Conservation (phyloP, 106 monocot species). For the Dendrobium huoshanense region DNA sequence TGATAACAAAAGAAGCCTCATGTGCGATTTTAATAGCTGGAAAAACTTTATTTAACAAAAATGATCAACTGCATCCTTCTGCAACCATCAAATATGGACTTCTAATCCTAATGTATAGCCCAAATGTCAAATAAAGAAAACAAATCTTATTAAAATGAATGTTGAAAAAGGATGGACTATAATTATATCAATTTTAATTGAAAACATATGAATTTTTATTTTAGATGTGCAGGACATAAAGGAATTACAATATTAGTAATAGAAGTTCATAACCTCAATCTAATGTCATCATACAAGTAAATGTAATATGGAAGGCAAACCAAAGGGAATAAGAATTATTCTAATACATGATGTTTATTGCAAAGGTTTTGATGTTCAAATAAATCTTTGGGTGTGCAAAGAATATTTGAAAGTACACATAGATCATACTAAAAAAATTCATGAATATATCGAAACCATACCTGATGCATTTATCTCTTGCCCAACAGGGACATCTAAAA, state of each 20-base stretch:
- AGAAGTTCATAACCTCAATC: neutral
- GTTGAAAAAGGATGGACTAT: neutral
- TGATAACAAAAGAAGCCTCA: too few species aligned
- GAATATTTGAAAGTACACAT: neutral
- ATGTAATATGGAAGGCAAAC: neutral
- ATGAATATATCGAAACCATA: constrained; percentile 10
- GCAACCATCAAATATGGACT: too few species aligned
- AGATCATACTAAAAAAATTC: neutral
- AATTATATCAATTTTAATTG: neutral
- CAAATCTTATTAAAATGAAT: neutral
- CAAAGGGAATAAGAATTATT: neutral
- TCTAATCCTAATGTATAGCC: neutral
- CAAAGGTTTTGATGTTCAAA: neutral
- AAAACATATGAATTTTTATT: neutral
- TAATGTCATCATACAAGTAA: neutral
- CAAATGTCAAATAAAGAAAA: neutral
- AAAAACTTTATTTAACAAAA: neutral
- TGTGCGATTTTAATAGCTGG: too few species aligned
- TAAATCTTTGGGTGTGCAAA: neutral
- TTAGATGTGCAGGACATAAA: neutral
- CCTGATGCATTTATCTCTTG: constrained; percentile 74
- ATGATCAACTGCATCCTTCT: neutral
- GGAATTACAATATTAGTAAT: neutral
- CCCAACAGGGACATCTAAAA: constrained; percentile 85
- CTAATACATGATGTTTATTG: neutral